phyloP scores from a whole-genome alignment of 2,329 filamentous ascomycete genomes.

The Cladophialophora carrionii region DNA sequence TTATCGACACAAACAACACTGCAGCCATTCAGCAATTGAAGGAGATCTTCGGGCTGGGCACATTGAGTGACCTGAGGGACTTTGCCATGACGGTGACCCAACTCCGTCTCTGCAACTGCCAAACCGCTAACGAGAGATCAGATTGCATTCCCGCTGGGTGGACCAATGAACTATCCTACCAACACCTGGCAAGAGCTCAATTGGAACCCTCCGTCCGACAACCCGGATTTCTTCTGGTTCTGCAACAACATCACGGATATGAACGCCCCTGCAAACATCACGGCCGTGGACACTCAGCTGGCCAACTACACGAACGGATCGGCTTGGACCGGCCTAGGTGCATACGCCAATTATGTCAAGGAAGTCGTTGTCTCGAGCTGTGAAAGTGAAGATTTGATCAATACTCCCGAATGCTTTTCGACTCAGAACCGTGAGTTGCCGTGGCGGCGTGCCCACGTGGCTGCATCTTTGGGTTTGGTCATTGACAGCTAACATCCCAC shows the following conservation, averaged over 20 bases:
- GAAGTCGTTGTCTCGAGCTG: conserved; percentile 51
- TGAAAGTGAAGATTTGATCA: conserved; percentile 44
- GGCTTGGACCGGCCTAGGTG: conserved; percentile 56
- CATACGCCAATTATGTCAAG: conserved; percentile 58
- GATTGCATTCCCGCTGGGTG: conserved; percentile 55
- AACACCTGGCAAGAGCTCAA: conserved; percentile 60
- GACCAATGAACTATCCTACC: conserved; percentile 55
- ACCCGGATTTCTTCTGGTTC: conserved; percentile 57
- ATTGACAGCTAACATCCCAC: background rate
- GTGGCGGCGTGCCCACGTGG: no score
- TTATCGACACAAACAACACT: conserved; percentile 50
- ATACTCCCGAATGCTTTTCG: conserved; percentile 51
- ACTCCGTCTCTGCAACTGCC: background rate
- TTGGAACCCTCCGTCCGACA: conserved; percentile 51
- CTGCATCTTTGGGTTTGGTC: background rate
- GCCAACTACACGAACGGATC: conserved; percentile 56
- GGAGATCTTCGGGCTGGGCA: conserved; percentile 53
- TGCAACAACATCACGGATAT: conserved; percentile 57
- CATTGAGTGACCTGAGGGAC: conserved; percentile 46
- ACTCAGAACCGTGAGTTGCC: conserved; percentile 44
- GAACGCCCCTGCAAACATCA: conserved; percentile 50
- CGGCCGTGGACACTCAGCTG: conserved; percentile 51
- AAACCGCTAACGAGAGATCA: conserved; percentile 19
- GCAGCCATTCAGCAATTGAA: conserved; percentile 53
- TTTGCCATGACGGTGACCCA: conserved; percentile 36